A percentile compares a stretch with the other conserved stretches of the same genome.
phyloP scores from a whole-genome alignment of 2,329 filamentous ascomycete genomes.

The Volutella citrinella region DNA sequence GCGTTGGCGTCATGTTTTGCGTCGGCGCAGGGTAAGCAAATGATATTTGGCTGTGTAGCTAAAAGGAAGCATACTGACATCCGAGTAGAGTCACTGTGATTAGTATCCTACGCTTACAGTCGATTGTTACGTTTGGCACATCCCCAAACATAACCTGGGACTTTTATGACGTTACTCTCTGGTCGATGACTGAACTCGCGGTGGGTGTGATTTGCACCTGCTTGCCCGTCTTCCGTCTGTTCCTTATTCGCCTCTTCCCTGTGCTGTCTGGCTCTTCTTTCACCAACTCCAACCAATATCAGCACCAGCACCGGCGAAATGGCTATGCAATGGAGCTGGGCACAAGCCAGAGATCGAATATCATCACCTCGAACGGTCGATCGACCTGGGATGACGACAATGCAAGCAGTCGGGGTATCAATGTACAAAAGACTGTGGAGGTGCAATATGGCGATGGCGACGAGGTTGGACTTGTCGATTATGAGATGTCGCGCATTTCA shows the following conservation, averaged over 20 bases:
- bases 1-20: background rate
- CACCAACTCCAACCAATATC: background rate
- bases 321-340: background rate
- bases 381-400: background rate
- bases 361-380: background rate
- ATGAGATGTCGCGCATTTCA: background rate
- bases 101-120: background rate
- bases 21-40: background rate
- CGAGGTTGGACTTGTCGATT: background rate
- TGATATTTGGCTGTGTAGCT: background rate
- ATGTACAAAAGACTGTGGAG: background rate
- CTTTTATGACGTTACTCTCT: background rate
- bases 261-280: background rate
- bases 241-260: background rate
- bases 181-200: background rate
- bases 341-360: background rate
- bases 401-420: background rate
- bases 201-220: background rate
- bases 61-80: background rate
- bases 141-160: background rate
- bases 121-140: background rate
- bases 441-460: background rate
- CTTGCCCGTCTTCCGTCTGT: slow-evolving; percentile 1
- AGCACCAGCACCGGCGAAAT: background rate
- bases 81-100: background rate